A percentile compares a stretch with the other conserved stretches of the same genome.
Evolutionary conservation across 108 stramenopile species (phyloP).

Genomic region (Skeletonema grethae): DNA sequence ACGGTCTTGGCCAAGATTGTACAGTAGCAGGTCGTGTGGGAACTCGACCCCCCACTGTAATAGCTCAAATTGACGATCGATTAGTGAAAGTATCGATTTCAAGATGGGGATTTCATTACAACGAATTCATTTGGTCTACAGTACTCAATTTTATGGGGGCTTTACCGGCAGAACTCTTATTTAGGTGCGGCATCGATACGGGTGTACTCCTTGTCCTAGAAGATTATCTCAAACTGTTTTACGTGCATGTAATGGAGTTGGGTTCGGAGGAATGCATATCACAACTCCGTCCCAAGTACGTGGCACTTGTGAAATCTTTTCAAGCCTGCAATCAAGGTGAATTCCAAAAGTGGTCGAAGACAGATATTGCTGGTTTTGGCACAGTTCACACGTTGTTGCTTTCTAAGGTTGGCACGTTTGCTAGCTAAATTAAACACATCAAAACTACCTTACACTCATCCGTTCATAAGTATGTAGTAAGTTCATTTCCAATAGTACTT

Average conservation of each 20-base stretch:
- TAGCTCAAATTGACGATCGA: constrained; percentile 27
- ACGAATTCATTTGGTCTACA: constrained; percentile 58
- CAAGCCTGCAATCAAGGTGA: neutral
- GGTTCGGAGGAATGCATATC: constrained; percentile 10
- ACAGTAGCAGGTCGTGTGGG: neutral
- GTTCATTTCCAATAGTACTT: no score
- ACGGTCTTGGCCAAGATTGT: constrained; percentile 21
- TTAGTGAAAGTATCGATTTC: constrained; percentile 44
- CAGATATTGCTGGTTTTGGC: constrained; percentile 4
- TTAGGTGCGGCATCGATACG: constrained; percentile 54
- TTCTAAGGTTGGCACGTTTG: neutral
- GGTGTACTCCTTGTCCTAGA: constrained; percentile 55
- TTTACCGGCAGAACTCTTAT: constrained; percentile 59
- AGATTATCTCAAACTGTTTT: constrained; percentile 57
- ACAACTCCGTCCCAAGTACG: constrained; percentile 13
- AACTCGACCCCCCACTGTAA: neutral
- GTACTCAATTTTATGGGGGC: constrained; percentile 55
- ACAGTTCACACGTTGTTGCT: constrained; percentile 2
- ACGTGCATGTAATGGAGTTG: constrained; percentile 10
- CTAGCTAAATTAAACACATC: neutral
- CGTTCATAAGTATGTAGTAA: no score
- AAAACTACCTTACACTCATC: no score
- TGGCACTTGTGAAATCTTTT: constrained; percentile 4
- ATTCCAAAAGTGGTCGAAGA: constrained; percentile 8
- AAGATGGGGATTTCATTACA: constrained; percentile 74